Evolutionary conservation across 2,329 filamentous ascomycete genomes (phyloP), one percentile per base, ranked within the genome.

Genomic region (Aspergillus neotritici): DNA sequence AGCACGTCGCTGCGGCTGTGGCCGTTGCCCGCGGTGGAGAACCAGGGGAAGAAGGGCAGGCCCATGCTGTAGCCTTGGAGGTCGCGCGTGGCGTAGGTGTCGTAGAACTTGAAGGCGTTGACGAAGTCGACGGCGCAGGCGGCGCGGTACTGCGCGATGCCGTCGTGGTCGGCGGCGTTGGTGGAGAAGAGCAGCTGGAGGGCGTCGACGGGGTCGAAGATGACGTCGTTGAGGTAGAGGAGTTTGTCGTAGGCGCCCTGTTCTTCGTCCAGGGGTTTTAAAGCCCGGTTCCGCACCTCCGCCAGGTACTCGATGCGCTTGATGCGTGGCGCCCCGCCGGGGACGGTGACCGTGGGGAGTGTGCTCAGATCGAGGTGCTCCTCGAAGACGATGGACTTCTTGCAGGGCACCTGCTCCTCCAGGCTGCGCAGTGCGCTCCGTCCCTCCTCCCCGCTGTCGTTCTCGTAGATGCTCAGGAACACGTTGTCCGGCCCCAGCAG

Each of bases 101-200:
- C 86, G 62, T 90, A 89, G 58, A 84, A 86, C 49, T 85, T 82
- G 65, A 87, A 80, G 0, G 83, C 79, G 49, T 81, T 79, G 57
- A 82, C 80, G 57, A 84, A 88, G 66, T 90, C 86, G n/a, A 86
- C 73, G 1, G 83, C 83, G 57, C 86, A 89, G 2, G 82, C 83
- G 3, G 84, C 81, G 9, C 83, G 77, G 56, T 88, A 89, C 37
- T 72, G 67, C 0, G 77, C 56, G 15, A 65, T 62, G 9, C 82
- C 83, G 25, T 73, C 64, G 6, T 68, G 61, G 42, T 76, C 69
- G 14, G 69, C 61, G 3, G 50, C 62, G 50, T 82, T 78, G 4
- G 79, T 82, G 2, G 77, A 78, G 54, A 74, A 86, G 7, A 89
- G 68, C 5, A 82, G 68, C 48, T 82, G 78, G 5, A 74, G 68